Conservation (phyloP, 2,329 filamentous ascomycete genomes). For the Zymoseptoria tritici region DNA sequence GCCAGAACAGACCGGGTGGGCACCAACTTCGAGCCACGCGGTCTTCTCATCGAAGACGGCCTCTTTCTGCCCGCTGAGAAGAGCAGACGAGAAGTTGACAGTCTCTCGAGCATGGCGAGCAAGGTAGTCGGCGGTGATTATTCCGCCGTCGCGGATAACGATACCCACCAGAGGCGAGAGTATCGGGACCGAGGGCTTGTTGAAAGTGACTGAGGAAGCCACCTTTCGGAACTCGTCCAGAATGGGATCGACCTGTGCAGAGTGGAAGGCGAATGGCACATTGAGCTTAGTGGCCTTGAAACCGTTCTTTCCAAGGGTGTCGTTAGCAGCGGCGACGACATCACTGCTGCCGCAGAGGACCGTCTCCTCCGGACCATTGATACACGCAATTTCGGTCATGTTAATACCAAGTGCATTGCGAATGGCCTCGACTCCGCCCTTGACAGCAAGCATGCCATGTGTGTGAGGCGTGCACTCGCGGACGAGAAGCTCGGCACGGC, state of each 20-base stretch:
- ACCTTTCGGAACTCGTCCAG: constrained; percentile 52
- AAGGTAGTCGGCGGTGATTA: constrained; percentile 56
- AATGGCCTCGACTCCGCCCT: constrained; percentile 45
- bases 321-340: constrained; percentile 49
- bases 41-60: constrained; percentile 58
- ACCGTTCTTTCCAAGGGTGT: constrained; percentile 44
- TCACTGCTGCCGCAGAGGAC: constrained; percentile 61
- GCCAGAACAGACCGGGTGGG: constrained; percentile 60
- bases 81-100: constrained; percentile 60
- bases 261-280: constrained; percentile 61
- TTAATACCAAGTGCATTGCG: constrained; percentile 45
- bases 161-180: constrained; percentile 61
- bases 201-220: constrained; percentile 49
- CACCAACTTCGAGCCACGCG: constrained; percentile 66
- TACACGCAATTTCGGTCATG: constrained; percentile 56
- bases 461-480: constrained; percentile 58
- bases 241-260: constrained; percentile 57
- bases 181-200: constrained; percentile 52
- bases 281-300: constrained; percentile 58
- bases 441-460: constrained; percentile 59
- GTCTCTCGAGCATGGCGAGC: constrained; percentile 58
- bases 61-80: constrained; percentile 52
- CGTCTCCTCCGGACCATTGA: constrained; percentile 68
- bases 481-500: constrained; percentile 58
- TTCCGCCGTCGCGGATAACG: constrained; percentile 50